Evolutionary conservation across 768 basidiomycete species (phyloP).

Genomic region (Panaeolus cyanescens): DNA sequence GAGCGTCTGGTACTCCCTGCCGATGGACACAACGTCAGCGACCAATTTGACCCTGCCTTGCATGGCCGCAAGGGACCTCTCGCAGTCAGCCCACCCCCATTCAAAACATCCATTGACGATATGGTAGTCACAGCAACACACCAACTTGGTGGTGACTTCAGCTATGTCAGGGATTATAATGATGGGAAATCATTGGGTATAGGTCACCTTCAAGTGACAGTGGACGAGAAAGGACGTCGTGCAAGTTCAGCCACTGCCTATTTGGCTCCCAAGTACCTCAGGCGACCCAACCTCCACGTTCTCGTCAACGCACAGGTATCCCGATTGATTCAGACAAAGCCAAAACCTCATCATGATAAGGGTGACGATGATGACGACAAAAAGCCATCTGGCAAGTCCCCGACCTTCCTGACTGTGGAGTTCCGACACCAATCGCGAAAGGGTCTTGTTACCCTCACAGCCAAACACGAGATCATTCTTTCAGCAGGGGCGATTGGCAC

Average conservation of each 20-base stretch:
- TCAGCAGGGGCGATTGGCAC: slow-evolving; percentile 38
- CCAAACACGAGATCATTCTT: slow-evolving; percentile 34
- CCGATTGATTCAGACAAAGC: slow-evolving; percentile 12
- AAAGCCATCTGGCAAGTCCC: slow-evolving; percentile 9
- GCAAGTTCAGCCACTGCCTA: slow-evolving; percentile 21
- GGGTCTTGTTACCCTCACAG: slow-evolving; percentile 14
- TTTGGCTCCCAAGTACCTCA: slow-evolving; percentile 12
- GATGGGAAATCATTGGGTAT: slow-evolving; percentile 31
- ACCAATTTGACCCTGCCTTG: slow-evolving; percentile 32
- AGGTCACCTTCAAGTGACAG: slow-evolving; percentile 18
- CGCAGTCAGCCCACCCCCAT: slow-evolving; percentile 30
- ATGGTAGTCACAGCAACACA: slow-evolving; percentile 33
- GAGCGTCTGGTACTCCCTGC: slow-evolving; percentile 27
- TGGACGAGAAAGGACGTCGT: slow-evolving; percentile 16
- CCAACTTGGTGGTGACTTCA: slow-evolving; percentile 34
- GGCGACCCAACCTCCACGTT: slow-evolving; percentile 17
- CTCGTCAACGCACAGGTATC: slow-evolving; percentile 25
- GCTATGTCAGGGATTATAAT: slow-evolving; percentile 27
- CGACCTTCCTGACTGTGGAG: not conserved
- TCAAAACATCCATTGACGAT: slow-evolving; percentile 25
- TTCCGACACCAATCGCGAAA: slow-evolving; percentile 2
- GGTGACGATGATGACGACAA: too few relatives aligned
- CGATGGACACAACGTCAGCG: slow-evolving; percentile 32
- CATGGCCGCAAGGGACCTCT: slow-evolving; percentile 32
- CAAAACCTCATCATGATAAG: slow-evolving; percentile 1